Percentiles rank a stretch among this genome's conserved stretches.
Evolutionary conservation across 2,329 filamentous ascomycete genomes (phyloP).

Genomic region (Zymoseptoria brevis): DNA sequence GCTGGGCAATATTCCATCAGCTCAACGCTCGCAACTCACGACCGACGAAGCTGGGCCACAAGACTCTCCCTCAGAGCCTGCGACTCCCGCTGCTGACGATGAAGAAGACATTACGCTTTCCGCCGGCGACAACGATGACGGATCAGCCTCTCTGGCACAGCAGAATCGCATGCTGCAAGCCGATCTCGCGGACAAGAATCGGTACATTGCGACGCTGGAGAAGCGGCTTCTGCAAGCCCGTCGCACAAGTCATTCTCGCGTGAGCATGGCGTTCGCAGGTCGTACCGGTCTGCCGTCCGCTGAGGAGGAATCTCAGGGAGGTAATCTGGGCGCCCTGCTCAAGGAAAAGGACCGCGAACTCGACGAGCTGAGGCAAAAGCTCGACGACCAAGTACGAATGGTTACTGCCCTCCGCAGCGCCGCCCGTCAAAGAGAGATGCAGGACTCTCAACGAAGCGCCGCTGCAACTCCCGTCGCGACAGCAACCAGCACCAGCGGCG

Average conservation of each 20-base stretch:
- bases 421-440: conserved; percentile 71
- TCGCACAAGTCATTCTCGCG: conserved; percentile 78
- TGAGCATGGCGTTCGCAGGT: conserved; percentile 63
- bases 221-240: conserved; percentile 85
- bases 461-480: neutral
- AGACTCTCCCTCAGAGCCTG: conserved; percentile 14
- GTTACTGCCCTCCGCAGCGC: conserved; percentile 76
- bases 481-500: conserved; percentile 16
- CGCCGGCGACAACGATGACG: conserved; percentile 63
- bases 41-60: conserved; percentile 19
- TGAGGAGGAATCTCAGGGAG: conserved; percentile 55
- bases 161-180: conserved; percentile 88
- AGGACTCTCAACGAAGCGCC: conserved; percentile 20
- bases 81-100: conserved; percentile 29
- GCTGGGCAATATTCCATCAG: conserved; percentile 24
- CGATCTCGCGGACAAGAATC: conserved; percentile 94
- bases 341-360: conserved; percentile 92
- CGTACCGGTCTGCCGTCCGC: conserved; percentile 21
- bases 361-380: conserved; percentile 72
- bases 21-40: conserved; percentile 22
- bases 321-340: conserved; percentile 58
- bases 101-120: conserved; percentile 47
- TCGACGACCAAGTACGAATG: conserved; percentile 96
- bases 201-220: conserved; percentile 90
- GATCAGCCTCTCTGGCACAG: conserved; percentile 69